Percentiles rank a stretch among this genome's conserved stretches.
phyloP scores from a whole-genome alignment of 2,329 filamentous ascomycete genomes.

The Pestalotiopsis fici region DNA sequence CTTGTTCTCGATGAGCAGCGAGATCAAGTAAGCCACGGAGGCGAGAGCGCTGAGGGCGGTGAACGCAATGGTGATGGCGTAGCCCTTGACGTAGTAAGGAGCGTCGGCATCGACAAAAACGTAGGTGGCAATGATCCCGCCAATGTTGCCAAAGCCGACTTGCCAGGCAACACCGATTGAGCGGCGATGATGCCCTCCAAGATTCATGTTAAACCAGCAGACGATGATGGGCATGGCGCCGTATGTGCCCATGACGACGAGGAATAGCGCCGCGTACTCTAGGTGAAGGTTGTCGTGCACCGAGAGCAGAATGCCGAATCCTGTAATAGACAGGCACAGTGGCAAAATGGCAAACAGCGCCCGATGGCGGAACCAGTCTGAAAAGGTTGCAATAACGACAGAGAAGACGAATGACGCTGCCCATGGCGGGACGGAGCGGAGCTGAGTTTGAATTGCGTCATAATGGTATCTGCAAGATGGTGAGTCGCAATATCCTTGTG shows the following conservation, averaged over 20 bases:
- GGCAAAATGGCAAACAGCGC: constrained; percentile 72
- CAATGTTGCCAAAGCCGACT: constrained; percentile 77
- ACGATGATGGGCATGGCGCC: constrained; percentile 87
- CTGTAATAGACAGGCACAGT: constrained; percentile 69
- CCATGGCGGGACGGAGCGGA: constrained; percentile 61
- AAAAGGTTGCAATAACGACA: constrained; percentile 72
- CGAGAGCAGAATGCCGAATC: constrained; percentile 73
- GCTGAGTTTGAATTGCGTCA: constrained; percentile 55
- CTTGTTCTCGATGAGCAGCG: constrained; percentile 62
- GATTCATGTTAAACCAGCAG: constrained; percentile 83
- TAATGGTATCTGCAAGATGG: constrained; percentile 48
- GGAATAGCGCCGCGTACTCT: constrained; percentile 80
- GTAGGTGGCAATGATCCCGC: constrained; percentile 77
- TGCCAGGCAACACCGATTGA: constrained; percentile 75
- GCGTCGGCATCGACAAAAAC: constrained; percentile 67
- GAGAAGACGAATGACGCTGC: constrained; percentile 75
- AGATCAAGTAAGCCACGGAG: constrained; percentile 60
- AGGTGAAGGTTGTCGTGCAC: constrained; percentile 68
- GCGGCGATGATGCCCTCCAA: constrained; percentile 71
- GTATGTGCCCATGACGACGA: constrained; percentile 79
- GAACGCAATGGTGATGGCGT: constrained; percentile 77
- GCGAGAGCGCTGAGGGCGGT: constrained; percentile 65
- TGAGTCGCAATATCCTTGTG: neutral
- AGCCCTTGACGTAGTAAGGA: constrained; percentile 71
- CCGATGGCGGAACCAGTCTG: constrained; percentile 73